Conservation (phyloP, 352 stramenopile species). For the Hyaloperonospora arabidopsidis region DNA sequence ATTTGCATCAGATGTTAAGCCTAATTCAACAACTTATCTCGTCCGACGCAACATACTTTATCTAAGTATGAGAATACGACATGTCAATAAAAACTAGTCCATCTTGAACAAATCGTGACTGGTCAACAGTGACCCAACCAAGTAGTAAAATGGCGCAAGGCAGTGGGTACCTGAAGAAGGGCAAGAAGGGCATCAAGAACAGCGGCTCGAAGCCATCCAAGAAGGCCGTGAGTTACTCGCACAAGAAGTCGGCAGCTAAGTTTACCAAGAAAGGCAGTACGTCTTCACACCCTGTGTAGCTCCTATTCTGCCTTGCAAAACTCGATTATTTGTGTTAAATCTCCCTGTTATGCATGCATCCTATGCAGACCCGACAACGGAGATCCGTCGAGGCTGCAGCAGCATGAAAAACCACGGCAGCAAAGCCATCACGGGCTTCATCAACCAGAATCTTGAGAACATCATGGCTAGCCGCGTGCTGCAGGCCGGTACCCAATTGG, state of each 20-base stretch:
- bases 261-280: slow-evolving; percentile 86
- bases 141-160: slow-evolving; percentile 62
- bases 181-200: slow-evolving; percentile 72
- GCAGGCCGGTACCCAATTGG: slow-evolving; percentile 53
- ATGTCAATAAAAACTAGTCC: not conserved
- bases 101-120: slow-evolving; percentile 7
- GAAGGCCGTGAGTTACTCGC: slow-evolving; percentile 60
- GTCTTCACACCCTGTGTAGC: no score
- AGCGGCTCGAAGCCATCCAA: slow-evolving; percentile 54
- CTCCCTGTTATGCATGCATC: not conserved
- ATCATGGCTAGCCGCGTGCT: slow-evolving; percentile 81
- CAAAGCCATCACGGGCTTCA: slow-evolving; percentile 72
- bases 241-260: slow-evolving; percentile 78
- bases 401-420: slow-evolving; percentile 70
- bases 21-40: slow-evolving; percentile 10
- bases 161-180: slow-evolving; percentile 73
- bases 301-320: no score
- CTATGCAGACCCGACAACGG: slow-evolving; percentile 59
- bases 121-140: slow-evolving; percentile 2
- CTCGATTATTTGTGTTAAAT: no score
- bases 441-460: slow-evolving; percentile 85
- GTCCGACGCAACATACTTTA: not conserved
- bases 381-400: slow-evolving; percentile 63
- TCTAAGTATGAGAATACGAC: not conserved
- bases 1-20: no score